These are phyloP conservation scores for Chrysanthemum seticuspe DNA, from an alignment of 129 eudicot species.

Conservation along the genomic window DNA sequence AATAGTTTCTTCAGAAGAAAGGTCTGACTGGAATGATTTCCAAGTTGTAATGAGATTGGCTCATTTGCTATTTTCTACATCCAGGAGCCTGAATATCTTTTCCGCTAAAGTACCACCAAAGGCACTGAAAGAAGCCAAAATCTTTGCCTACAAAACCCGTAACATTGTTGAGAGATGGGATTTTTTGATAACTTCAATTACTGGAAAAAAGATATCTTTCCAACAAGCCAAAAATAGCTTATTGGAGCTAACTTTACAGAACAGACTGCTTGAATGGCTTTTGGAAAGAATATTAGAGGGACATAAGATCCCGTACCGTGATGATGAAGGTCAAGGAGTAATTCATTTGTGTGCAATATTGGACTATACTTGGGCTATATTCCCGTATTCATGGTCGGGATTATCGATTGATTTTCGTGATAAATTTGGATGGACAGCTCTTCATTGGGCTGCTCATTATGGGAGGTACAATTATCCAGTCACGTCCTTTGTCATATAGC, in stretches of 20 bases:
- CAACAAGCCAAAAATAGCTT: constrained; percentile 59
- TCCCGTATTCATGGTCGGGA: constrained; percentile 75
- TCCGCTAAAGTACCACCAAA: constrained; percentile 52
- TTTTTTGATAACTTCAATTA: constrained; percentile 46
- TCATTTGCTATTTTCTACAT: constrained; percentile 78
- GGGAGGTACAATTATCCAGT: constrained; percentile 61
- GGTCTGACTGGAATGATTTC: constrained; percentile 60
- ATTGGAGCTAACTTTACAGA: constrained; percentile 73
- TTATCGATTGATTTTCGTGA: constrained; percentile 90
- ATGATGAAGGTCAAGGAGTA: constrained; percentile 92
- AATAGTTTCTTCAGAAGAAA: constrained; percentile 39
- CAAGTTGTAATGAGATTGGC: constrained; percentile 72
- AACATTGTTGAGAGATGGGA: constrained; percentile 60
- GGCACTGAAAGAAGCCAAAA: constrained; percentile 67
- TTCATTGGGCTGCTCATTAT: constrained; percentile 96
- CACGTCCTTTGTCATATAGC: neutral
- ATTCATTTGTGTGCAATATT: constrained; percentile 92
- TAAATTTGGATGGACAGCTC: constrained; percentile 96
- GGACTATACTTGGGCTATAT: constrained; percentile 86
- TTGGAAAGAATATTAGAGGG: constrained; percentile 74
- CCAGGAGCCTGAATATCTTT: constrained; percentile 56
- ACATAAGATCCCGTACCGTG: constrained; percentile 49
- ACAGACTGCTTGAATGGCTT: constrained; percentile 77
- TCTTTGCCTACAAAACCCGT: constrained; percentile 56
- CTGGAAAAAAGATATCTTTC: constrained; percentile 42